These are phyloP conservation scores for Suhomyces faveliae DNA, from an alignment of 805 yeast species.

Conservation along the genomic window DNA sequence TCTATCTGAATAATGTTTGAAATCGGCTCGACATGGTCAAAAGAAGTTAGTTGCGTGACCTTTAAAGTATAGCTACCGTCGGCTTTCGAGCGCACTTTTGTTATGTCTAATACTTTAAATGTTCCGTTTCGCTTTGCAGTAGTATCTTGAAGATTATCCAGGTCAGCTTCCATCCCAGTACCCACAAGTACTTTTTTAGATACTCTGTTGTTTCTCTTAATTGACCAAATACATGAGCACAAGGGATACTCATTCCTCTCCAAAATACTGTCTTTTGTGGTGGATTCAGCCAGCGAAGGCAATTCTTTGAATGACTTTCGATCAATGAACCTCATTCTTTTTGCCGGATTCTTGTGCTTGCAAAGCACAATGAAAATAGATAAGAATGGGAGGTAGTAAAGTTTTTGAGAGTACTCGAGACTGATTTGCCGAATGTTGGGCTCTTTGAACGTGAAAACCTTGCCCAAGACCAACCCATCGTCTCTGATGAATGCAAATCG, in stretches of 20 bases:
- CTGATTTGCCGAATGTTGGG: conserved; percentile 29
- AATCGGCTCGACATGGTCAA: conserved; percentile 33
- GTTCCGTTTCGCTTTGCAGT: conserved; percentile 21
- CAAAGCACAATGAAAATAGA: conserved; percentile 32
- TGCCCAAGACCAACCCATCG: conserved; percentile 35
- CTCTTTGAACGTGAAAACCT: conserved; percentile 21
- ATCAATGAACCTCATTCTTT: conserved; percentile 34
- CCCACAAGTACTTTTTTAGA: conserved; percentile 41
- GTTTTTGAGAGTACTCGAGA: conserved; percentile 33
- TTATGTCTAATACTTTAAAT: conserved; percentile 36
- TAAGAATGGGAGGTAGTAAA: conserved; percentile 28
- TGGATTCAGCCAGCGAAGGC: conserved; percentile 20
- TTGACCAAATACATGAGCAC: conserved; percentile 34
- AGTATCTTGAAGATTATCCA: not conserved
- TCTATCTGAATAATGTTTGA: conserved; percentile 33
- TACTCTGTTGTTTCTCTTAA: conserved; percentile 26
- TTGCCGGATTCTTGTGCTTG: conserved; percentile 23
- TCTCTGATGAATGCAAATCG: conserved; percentile 27
- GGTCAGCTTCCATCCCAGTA: conserved; percentile 13
- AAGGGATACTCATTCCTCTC: conserved; percentile 29
- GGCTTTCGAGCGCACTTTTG: conserved; percentile 14
- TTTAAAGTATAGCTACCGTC: conserved; percentile 15
- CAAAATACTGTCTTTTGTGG: conserved; percentile 17
- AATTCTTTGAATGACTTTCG: conserved; percentile 25
- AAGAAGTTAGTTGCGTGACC: conserved; percentile 32